Evolutionary conservation across 2,329 filamentous ascomycete genomes (phyloP).

Genomic region (Ophioceras dolichostomum): DNA sequence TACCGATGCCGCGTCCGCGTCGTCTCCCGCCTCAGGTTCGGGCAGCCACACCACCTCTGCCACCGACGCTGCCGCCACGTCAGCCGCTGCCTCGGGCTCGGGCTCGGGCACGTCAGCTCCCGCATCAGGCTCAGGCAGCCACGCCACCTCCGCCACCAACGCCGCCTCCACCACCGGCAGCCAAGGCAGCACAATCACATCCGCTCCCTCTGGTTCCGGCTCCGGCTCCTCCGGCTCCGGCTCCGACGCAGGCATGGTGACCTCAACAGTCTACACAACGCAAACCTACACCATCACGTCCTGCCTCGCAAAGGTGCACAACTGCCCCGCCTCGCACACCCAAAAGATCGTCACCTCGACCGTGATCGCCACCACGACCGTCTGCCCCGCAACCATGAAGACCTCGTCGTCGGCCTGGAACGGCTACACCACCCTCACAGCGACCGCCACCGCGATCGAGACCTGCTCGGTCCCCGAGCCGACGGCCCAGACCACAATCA

Average conservation of each 20-base stretch:
- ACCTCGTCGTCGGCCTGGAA: background rate
- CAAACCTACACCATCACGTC: conserved; percentile 17
- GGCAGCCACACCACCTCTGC: background rate
- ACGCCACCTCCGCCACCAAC: background rate
- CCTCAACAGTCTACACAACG: conserved; percentile 12
- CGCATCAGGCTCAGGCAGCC: too few relatives aligned
- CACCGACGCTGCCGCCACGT: background rate
- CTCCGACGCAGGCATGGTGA: conserved; percentile 2
- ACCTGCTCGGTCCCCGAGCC: conserved; percentile 3
- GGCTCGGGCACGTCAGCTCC: background rate
- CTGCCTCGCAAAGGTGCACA: conserved; percentile 15
- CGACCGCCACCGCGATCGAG: too few relatives aligned
- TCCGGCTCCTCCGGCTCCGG: background rate
- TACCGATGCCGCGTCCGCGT: background rate
- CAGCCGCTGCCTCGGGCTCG: background rate
- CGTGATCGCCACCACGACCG: conserved; percentile 11
- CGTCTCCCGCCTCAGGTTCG: background rate
- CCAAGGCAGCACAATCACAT: background rate
- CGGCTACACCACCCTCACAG: conserved; percentile 1
- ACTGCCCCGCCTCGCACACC: conserved; percentile 16
- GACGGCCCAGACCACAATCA: conserved; percentile 8
- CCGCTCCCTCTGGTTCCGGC: too few relatives aligned
- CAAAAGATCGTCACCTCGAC: conserved; percentile 14
- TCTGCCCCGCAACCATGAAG: conserved; percentile 12
- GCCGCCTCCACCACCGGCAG: background rate